These are phyloP conservation scores for Omphalotus guepiniiformis DNA, from an alignment of 768 basidiomycete genomes.

Conservation along the genomic window DNA sequence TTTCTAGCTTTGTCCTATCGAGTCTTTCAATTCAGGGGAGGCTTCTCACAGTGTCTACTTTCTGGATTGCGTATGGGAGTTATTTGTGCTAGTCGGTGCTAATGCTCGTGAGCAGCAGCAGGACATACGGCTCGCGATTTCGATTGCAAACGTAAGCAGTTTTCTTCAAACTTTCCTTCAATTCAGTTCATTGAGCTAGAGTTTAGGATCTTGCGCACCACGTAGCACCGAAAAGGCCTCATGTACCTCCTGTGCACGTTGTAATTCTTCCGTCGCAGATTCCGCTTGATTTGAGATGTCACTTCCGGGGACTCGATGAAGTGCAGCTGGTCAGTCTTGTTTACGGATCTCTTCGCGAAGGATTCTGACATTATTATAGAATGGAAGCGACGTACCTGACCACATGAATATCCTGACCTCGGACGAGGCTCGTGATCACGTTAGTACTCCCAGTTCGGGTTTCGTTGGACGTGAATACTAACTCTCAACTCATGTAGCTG, in stretches of 20 bases:
- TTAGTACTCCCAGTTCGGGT: constrained; percentile 28
- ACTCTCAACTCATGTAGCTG: constrained; percentile 37
- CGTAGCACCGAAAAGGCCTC: constrained; percentile 56
- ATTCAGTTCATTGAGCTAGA: neutral
- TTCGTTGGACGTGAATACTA: constrained; percentile 8
- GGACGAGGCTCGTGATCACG: constrained; percentile 55
- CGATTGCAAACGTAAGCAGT: constrained; percentile 47
- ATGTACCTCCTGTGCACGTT: constrained; percentile 68
- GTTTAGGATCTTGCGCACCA: constrained; percentile 50
- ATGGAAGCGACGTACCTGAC: constrained; percentile 54
- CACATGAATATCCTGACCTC: constrained; percentile 74
- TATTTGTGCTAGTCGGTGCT: constrained; percentile 69
- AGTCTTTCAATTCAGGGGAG: constrained; percentile 37
- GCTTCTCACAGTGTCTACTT: constrained; percentile 45
- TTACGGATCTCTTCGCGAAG: constrained; percentile 1
- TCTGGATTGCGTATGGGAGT: constrained; percentile 75
- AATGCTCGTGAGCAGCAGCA: constrained; percentile 56
- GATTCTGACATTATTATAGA: constrained; percentile 27
- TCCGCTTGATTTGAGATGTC: constrained; percentile 64
- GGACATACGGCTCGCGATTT: constrained; percentile 60
- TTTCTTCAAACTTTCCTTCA: neutral
- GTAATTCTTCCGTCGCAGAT: constrained; percentile 70
- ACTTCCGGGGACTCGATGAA: constrained; percentile 70
- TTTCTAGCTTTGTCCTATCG: constrained; percentile 43
- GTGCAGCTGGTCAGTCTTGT: constrained; percentile 43